Conservation (phyloP, 768 basidiomycete genomes). For the Pseudohyphozyma bogoriensis region DNA sequence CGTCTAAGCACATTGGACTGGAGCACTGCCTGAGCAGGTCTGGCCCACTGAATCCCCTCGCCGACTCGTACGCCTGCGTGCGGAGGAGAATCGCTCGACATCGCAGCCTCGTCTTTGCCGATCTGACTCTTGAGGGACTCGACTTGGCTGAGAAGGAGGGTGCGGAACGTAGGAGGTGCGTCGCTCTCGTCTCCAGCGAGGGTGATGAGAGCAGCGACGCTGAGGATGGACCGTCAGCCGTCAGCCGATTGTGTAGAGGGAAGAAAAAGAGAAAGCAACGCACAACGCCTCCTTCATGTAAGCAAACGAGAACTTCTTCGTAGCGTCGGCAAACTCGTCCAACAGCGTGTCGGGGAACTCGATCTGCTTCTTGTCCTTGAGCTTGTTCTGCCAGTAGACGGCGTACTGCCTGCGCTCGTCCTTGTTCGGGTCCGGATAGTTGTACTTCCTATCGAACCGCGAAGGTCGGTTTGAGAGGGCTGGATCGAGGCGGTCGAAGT, state of each 20-base stretch:
- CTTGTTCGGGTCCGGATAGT: constrained; percentile 60
- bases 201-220: neutral
- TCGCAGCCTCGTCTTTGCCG: neutral
- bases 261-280: constrained; percentile 30
- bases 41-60: too few relatives aligned
- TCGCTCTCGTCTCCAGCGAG: neutral
- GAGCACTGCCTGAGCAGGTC: too few relatives aligned
- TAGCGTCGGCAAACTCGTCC: constrained; percentile 51
- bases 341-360: constrained; percentile 59
- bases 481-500: constrained; percentile 68
- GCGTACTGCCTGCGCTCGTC: constrained; percentile 59
- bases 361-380: constrained; percentile 53
- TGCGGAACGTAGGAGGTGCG: neutral
- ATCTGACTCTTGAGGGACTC: neutral
- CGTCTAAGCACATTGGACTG: too few relatives aligned
- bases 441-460: constrained; percentile 71
- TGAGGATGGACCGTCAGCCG: neutral
- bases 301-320: constrained; percentile 67
- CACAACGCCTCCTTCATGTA: constrained; percentile 86
- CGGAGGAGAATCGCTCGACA: too few relatives aligned
- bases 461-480: constrained; percentile 63
- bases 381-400: constrained; percentile 71
- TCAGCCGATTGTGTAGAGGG: neutral
- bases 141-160: neutral
- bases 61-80: too few relatives aligned